Base-by-base conservation (phyloP, 2,329 filamentous ascomycete genomes). In the Pseudovirgaria hyperparasitica region DNA sequence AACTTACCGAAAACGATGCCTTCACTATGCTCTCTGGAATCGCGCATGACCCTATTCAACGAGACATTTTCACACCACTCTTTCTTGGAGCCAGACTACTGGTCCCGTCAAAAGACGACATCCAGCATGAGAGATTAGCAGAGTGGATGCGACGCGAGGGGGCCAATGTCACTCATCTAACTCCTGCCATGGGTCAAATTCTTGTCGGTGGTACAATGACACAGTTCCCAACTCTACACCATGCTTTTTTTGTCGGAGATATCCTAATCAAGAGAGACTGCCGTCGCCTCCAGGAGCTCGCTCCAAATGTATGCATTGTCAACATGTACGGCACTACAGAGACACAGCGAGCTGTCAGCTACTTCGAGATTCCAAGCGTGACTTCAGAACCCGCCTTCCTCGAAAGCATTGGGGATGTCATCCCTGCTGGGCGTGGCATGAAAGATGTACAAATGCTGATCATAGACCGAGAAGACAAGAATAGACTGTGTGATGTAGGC, bases 121-220 rank as follows among this genome's bases (percentile, higher is more conserved):
- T 96, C 33, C 71, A 77, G 28, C 80, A 94, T 49, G 86, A 93
- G 55, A 75, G 67, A 42, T 63, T 94, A 9, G 77, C 77, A 4
- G 84, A 92, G 46, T 98, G 90, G 90, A 82, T 94, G 67, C 64
- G 67, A 27, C 70, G 77, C 27, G 70, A 80, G 45, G 59, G 67
- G 29, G 72, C 80, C 3, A 92, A 76, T 10, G 80, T 85, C 12
- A 84, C 79, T 9, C 90, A 96, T 54, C 59, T 96, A 20, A 98
- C 90, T 2, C 90, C 90, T 7, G 90, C 90, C 31, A 94, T 96
- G 86, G 86, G 86, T 29, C 82, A 94, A 42, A 90, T 96, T 34
- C 61, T 96, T 2, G 76, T 87, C n/a, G 86, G 85, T 22, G 82
- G 81, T 39, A 80, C 84, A 14, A 76, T 62, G 3, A 75, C 82